Evolutionary conservation across 2,329 filamentous ascomycete genomes (phyloP).

Genomic region (Atkinsonella hypoxylon): DNA sequence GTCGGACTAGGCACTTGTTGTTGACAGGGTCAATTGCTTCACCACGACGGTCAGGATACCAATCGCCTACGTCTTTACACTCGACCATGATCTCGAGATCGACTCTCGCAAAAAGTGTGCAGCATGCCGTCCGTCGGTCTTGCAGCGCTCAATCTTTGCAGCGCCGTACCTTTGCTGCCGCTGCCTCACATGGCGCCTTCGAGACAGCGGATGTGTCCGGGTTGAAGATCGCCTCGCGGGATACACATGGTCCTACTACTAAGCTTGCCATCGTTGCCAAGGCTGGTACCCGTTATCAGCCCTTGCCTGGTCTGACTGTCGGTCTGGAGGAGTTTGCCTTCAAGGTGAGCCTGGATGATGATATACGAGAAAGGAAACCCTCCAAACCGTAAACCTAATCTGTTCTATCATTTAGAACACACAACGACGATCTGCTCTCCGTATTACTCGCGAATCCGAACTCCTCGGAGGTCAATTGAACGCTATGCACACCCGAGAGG

Average conservation of each 20-base stretch:
- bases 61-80: constrained; percentile 44
- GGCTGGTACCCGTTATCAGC: constrained; percentile 88
- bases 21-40: constrained; percentile 25
- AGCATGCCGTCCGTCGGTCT: constrained; percentile 44
- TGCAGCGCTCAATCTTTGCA: constrained; percentile 42
- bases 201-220: constrained; percentile 76
- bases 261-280: constrained; percentile 87
- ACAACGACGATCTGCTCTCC: constrained; percentile 73
- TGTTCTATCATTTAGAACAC: constrained; percentile 53
- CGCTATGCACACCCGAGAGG: constrained; percentile 85
- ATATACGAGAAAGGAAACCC: constrained; percentile 5
- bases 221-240: constrained; percentile 85
- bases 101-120: constrained; percentile 44
- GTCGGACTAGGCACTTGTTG: constrained; percentile 29
- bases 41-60: constrained; percentile 32
- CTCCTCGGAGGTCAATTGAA: constrained; percentile 84
- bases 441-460: constrained; percentile 90
- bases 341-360: constrained; percentile 49
- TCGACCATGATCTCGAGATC: constrained; percentile 52
- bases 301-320: constrained; percentile 77
- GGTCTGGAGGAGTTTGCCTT: constrained; percentile 93
- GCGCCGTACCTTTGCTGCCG: constrained; percentile 47
- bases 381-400: constrained; percentile 34
- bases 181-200: constrained; percentile 63
- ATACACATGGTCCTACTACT: constrained; percentile 77